Evolutionary conservation across 75 land plant genomes (phyloP), one percentile per base, ranked within the genome.

Genomic region (Larix kaempferi): DNA sequence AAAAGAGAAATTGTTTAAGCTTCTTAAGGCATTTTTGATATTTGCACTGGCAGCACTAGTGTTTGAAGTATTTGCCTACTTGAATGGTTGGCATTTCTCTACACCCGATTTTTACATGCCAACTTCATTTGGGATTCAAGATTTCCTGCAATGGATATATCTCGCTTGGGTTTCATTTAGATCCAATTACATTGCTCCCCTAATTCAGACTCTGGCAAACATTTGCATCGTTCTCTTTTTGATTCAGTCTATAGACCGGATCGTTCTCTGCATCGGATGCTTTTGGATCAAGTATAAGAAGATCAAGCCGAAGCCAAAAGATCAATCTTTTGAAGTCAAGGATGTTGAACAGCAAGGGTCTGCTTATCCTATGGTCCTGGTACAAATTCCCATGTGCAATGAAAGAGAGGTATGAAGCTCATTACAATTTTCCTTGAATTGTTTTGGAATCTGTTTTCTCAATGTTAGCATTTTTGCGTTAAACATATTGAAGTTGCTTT

Each of bases 351-450:
- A 81, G 25, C 82, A 86, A 5, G 71, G 78, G 21, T 65, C 73
- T 58, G 86, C 89, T 60, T 88, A 89, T 62, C 96, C 96, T 11
- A 93, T 87, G 94, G 94, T 93, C 22, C 88, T 93, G 35, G 84
- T 93, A 64, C 95, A 93, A 88, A 91, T 93, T 71, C 95, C 92
- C 8, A 90, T 90, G 92, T 91, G 95, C 82, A 91, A 91, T 72
- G 94, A 93, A 63, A 87, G 73, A 73, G 94, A 91, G 94, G 94
- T 93, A 80, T 76, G 56, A 57, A 72, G 27, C 25, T 37, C 15
- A 12, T 8, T n/a, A 71, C 13, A 0, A 19, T 35, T 65, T 27
- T 76, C 17, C 33, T 76, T 58, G 39, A 76, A 57, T 72, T 14
- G 11, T 49, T 49, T 49, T 49, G 12, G 54, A 49, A 49, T 49